Evolutionary conservation across 805 yeast species (phyloP), one percentile per base, ranked within the genome.

Genomic region (Ogataea henricii): DNA sequence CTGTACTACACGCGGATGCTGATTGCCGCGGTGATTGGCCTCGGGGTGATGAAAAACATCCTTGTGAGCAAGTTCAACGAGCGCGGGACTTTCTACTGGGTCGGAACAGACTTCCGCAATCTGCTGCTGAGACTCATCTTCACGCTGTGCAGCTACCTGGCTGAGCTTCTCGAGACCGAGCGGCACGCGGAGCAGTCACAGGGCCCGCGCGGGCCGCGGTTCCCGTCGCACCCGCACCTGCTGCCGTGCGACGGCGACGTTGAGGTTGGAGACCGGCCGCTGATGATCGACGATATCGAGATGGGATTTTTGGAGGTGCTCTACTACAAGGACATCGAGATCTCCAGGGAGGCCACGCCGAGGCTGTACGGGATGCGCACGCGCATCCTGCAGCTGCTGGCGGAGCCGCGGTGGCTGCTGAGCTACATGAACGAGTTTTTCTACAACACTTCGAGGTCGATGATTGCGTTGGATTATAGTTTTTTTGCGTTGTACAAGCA

Each of bases 401-500:
- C 46, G 4, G 49, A 55, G 23, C 57, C 65, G 12, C 27, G 45
- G 22, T 41, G 52, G 10, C 40, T 63, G 25, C 41, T 62, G 3
- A 52, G 51, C 16, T 56, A 54, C n/a, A 20, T 65, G 22, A 55
- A 59, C 42, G 62, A 60, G 14, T 62, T 65, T 43, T 64, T 59
- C 48, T 64, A 59, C 48, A 62, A 59, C 43, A 58, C 63, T 8
- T 60, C 67, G 32, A 55, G 57, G 37, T 58, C 64, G 2, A 36
- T 49, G 7, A 56, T 65, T 25, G 56, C 66, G 1, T 48, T 49
- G 30, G 64, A 62, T 45, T 62, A 57, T 43, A 56, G 60, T 8
- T 65, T 58, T 43, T 59, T 56, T 48, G 57, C 62, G 18, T 27
- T 55, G 39, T 62, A 64, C 55, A 65, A 64, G 45, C 64, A 62